Percentiles rank a stretch among this genome's conserved stretches.
phyloP scores from a whole-genome alignment of 1,139 yeast genomes.

The Geotrichum citri-aurantii region DNA sequence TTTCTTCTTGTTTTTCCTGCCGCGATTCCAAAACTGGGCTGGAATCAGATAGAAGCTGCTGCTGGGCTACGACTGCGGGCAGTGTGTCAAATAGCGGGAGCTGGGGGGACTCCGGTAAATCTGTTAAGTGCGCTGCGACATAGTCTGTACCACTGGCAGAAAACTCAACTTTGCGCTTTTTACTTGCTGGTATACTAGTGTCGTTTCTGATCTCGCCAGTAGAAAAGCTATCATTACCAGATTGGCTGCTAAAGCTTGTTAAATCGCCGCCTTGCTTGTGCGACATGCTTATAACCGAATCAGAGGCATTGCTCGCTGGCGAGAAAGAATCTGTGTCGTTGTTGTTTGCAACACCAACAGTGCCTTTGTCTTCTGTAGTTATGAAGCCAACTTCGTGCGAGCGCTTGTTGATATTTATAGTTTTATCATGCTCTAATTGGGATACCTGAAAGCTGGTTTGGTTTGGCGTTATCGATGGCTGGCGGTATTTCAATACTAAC shows the following conservation, averaged over 20 bases:
- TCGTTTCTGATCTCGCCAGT: neutral
- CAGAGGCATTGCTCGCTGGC: neutral
- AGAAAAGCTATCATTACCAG: neutral
- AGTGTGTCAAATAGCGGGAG: neutral
- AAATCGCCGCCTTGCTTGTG: neutral
- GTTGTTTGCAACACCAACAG: neutral
- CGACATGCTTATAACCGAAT: no score
- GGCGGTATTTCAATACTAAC: neutral
- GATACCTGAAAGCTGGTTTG: neutral
- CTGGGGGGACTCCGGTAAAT: neutral
- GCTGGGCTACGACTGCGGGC: neutral
- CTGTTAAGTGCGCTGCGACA: neutral
- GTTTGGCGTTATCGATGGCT: neutral
- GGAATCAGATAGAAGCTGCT: neutral
- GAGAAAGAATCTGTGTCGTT: neutral
- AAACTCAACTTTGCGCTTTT: neutral
- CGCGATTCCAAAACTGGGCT: neutral
- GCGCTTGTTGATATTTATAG: neutral
- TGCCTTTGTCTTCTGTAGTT: neutral
- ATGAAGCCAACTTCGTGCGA: neutral
- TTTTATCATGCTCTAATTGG: neutral
- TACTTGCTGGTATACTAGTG: neutral
- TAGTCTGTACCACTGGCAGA: neutral
- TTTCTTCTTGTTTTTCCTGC: neutral
- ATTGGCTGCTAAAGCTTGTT: neutral